These are phyloP conservation scores for Penicillium corylophilum DNA, from an alignment of 2,329 filamentous ascomycete genomes.

Conservation along the genomic window DNA sequence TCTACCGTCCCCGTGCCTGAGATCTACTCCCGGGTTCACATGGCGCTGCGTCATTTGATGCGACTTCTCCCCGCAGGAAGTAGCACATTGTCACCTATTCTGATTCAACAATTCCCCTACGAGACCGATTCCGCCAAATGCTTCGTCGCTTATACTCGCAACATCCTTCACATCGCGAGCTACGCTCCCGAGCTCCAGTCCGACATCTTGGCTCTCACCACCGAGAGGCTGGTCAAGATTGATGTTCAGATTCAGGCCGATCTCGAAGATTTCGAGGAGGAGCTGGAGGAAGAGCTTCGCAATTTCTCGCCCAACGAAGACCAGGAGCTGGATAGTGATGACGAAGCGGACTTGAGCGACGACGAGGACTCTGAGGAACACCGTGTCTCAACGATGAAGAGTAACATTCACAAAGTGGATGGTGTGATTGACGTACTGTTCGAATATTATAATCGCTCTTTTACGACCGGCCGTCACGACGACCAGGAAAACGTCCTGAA, in stretches of 20 bases:
- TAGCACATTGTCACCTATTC: slow-evolving; percentile 64
- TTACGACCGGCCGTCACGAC: slow-evolving; percentile 66
- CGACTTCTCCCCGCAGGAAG: slow-evolving; percentile 78
- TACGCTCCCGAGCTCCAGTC: slow-evolving; percentile 77
- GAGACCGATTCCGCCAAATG: slow-evolving; percentile 71
- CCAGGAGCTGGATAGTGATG: slow-evolving; percentile 57
- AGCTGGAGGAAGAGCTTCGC: slow-evolving; percentile 68
- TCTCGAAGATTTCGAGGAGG: slow-evolving; percentile 88
- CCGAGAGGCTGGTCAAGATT: slow-evolving; percentile 85
- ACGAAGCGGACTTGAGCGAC: slow-evolving; percentile 63
- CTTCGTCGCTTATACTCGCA: slow-evolving; percentile 86
- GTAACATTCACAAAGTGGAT: slow-evolving; percentile 88
- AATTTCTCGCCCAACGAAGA: slow-evolving; percentile 46
- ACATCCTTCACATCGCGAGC: slow-evolving; percentile 72
- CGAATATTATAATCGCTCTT: slow-evolving; percentile 72
- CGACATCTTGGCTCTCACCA: slow-evolving; percentile 78
- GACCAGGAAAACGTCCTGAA: slow-evolving; percentile 72
- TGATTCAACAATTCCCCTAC: slow-evolving; percentile 71
- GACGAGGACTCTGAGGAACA: slow-evolving; percentile 49
- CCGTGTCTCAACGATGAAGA: slow-evolving; percentile 68
- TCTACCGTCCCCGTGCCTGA: slow-evolving; percentile 59
- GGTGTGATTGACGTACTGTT: slow-evolving; percentile 86
- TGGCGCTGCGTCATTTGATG: slow-evolving; percentile 71
- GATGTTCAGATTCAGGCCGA: slow-evolving; percentile 95
- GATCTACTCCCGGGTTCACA: slow-evolving; percentile 73